Conservation (phyloP, 257 asterid genomes). For the Ilex aquifolium region DNA sequence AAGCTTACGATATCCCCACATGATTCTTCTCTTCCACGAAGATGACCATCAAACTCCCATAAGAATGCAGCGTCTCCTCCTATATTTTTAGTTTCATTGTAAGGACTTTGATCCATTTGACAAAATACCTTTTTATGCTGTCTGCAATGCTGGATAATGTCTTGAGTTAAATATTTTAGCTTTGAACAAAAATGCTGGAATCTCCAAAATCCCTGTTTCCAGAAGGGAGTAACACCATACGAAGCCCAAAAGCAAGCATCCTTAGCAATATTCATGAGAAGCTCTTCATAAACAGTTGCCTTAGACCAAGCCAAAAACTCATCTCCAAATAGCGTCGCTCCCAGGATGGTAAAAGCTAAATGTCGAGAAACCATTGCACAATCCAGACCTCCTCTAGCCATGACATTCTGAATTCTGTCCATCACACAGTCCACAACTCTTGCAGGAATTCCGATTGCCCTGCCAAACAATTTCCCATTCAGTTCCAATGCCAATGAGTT, state of each 20-base stretch:
- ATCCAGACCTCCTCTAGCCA: constrained; percentile 22
- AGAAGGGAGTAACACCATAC: constrained; percentile 30
- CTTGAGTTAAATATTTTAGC: constrained; percentile 34
- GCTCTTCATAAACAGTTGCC: constrained; percentile 30
- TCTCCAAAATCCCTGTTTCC: constrained; percentile 37
- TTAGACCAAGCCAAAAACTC: constrained; percentile 35
- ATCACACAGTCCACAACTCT: constrained; percentile 21
- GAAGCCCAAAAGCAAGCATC: constrained; percentile 39
- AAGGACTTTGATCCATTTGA: too few relatives aligned
- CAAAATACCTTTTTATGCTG: constrained; percentile 16
- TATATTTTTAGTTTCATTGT: too few relatives aligned
- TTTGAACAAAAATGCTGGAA: constrained; percentile 27
- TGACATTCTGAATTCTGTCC: constrained; percentile 20
- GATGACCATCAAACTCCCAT: constrained; percentile 17
- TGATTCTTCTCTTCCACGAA: constrained; percentile 19
- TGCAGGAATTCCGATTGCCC: constrained; percentile 25
- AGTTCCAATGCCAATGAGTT: constrained; percentile 29
- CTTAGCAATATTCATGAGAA: constrained; percentile 36
- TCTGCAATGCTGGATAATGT: constrained; percentile 28
- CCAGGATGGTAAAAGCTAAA: constrained; percentile 33
- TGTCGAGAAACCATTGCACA: constrained; percentile 31
- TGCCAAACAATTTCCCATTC: constrained; percentile 25
- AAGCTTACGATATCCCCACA: constrained; percentile 36
- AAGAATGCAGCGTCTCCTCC: neutral
- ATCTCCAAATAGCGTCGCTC: constrained; percentile 37